Evolutionary conservation across 495 filamentous ascomycete genomes (phyloP).

Genomic region (Podospora pseudocomata): DNA sequence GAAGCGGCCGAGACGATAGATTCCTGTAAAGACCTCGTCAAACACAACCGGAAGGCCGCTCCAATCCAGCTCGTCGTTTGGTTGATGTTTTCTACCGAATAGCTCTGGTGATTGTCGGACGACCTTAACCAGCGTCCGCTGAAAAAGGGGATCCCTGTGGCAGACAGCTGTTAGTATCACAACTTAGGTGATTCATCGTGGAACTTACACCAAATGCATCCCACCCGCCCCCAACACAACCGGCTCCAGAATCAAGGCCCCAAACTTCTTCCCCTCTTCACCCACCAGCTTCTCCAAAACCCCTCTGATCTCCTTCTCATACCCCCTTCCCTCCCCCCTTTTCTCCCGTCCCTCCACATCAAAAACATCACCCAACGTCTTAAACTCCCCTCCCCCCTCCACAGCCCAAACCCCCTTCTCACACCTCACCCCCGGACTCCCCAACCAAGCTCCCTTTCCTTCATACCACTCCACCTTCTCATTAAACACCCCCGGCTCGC

Average conservation of each 20-base stretch:
- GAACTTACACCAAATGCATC: constrained; percentile 66
- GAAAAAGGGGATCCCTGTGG: constrained; percentile 70
- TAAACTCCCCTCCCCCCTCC: constrained; percentile 48
- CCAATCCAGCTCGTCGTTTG: constrained; percentile 43
- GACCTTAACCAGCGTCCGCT: constrained; percentile 59
- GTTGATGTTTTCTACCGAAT: constrained; percentile 9
- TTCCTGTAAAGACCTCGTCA: constrained; percentile 79
- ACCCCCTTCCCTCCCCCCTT: constrained; percentile 42
- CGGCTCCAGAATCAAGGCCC: constrained; percentile 71
- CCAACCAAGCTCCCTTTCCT: constrained; percentile 70
- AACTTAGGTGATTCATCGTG: constrained; percentile 10
- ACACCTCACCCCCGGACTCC: constrained; percentile 66
- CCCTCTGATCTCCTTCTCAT: constrained; percentile 55
- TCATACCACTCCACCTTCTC: constrained; percentile 77
- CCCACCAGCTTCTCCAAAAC: constrained; percentile 47
- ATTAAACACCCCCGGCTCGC: constrained; percentile 68
- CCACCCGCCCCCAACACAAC: constrained; percentile 72
- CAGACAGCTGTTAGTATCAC: constrained; percentile 3
- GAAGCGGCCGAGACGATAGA: constrained; percentile 70
- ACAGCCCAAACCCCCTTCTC: constrained; percentile 60
- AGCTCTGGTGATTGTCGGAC: constrained; percentile 50
- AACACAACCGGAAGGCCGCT: constrained; percentile 69
- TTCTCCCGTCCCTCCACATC: constrained; percentile 50
- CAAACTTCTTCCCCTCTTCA: constrained; percentile 60
- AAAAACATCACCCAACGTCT: constrained; percentile 50